Base-by-base conservation (phyloP, 1,284 basidiomycete species). In the Lignosus rhinocerotis region DNA sequence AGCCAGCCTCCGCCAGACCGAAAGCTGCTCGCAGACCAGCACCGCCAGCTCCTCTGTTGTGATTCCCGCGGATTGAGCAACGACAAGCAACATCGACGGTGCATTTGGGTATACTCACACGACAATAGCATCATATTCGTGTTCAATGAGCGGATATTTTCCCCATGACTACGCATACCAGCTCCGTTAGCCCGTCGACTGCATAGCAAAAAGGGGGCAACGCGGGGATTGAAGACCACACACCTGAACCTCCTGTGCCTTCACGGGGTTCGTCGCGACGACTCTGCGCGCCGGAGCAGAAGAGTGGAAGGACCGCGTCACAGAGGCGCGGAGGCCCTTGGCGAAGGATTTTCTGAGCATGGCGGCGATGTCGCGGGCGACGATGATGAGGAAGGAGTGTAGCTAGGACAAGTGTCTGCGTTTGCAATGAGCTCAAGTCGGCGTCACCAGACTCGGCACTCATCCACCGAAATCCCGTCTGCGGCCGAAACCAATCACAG, bases 21-120 rank as follows among this genome's bases (percentile, higher is more conserved):
- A 99, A 99, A 33, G 97, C 97, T 51, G 97, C 97, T 76, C 97
- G 88, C 66, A 99, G 84, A 80, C 97, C 97, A 57, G 97, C 95
- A 76, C 97, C 97, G 71, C 97, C 97, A 53, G 97, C 97, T 75
- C 97, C 95, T 63, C 94, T 96, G 43, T n/a, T n/a, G n/a, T n/a
- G n/a, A n/a, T n/a, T 51, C 51, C 42, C 52, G 51, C 25, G 39
- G n/a, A 31, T 17, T 52, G 19, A 50, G 52, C 34, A 12, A 31
- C 48, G n/a, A 43, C 49, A 60, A 45, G 47, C 21, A 7, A 59
- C 16, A 12, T 19, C 5, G 14, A 39, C 36, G 32, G 25, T 17
- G 5, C 10, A 38, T 10, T 25, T 16, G 34, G 58, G 32, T 30
- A n/a, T 30, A 83, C 94, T 78, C 71, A 96, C 94, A 97, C 93